Percentiles rank a stretch among this genome's conserved stretches.
Conservation (phyloP, 352 stramenopile species). For the Pythium volutum region DNA sequence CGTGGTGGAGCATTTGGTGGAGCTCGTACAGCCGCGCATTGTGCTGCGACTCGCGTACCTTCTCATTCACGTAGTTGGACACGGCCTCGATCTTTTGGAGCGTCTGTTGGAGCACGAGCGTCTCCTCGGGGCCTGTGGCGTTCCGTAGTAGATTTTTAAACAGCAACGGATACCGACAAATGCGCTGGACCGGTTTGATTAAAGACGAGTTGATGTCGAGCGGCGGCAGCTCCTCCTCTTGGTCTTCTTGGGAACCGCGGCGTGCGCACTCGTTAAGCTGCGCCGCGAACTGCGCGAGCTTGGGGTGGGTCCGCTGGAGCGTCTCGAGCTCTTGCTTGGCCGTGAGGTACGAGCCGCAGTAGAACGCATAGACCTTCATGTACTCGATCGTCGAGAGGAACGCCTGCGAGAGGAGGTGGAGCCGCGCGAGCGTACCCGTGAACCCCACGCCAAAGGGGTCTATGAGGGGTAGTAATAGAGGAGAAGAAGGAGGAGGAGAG, state of each 20-base stretch:
- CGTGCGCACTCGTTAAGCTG: slow-evolving; percentile 24
- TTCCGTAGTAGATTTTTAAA: slow-evolving; percentile 46
- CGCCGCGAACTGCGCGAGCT: slow-evolving; percentile 25
- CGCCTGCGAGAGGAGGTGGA: slow-evolving; percentile 24
- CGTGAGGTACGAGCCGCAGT: slow-evolving; percentile 47
- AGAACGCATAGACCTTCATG: slow-evolving; percentile 73
- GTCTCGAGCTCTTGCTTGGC: slow-evolving; percentile 49
- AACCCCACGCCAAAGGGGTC: slow-evolving; percentile 23
- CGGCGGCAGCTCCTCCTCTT: slow-evolving; percentile 9
- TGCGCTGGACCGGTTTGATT: slow-evolving; percentile 72
- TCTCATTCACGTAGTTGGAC: slow-evolving; percentile 59
- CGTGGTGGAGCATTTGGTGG: slow-evolving; percentile 37
- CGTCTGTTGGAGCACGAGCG: slow-evolving; percentile 32
- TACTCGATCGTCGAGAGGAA: slow-evolving; percentile 52
- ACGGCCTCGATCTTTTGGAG: slow-evolving; percentile 45
- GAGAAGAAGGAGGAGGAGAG: not conserved
- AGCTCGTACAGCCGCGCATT: slow-evolving; percentile 50
- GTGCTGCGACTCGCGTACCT: slow-evolving; percentile 57
- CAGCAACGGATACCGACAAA: slow-evolving; percentile 66
- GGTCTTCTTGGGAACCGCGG: slow-evolving; percentile 9
- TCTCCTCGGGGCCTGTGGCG: slow-evolving; percentile 29
- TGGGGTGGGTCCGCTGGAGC: slow-evolving; percentile 29
- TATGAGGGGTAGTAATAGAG: not conserved
- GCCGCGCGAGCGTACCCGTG: slow-evolving; percentile 18
- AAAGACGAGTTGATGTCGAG: slow-evolving; percentile 54